Base-by-base conservation (phyloP, 1,139 yeast species). In the Candida tropicalis region DNA sequence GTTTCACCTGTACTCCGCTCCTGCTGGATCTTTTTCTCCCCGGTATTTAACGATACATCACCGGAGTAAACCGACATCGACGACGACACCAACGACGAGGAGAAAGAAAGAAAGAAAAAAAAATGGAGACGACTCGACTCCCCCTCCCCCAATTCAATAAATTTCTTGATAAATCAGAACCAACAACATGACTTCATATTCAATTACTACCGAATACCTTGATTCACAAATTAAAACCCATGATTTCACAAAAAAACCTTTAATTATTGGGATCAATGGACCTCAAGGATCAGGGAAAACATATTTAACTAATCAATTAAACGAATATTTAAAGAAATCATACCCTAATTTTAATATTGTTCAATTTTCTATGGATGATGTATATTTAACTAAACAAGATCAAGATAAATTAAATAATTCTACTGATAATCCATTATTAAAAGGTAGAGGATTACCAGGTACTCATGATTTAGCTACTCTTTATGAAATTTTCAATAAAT, bases 251-350 rank as follows among this genome's bases (percentile, higher is more conserved):
- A 16, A 25, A 5, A 55, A 49, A 31, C 88, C 93, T 1, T 55
- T 84, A 25, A 66, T 88, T 4, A 58, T 89, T 3, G 93, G 93
- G 0, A 62, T 89, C 3, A 81, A 87, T 39, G 98, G 97, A 0
- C 95, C 96, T 0, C 98, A 91, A 59, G 98, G 98, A 0, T 84
- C 95, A 1, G 98, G 98, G 0, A 91, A 91, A 62, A 80, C 96
- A 2, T 87, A 80, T 43, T 70, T 85, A 11, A 77, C 91, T 0
- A 59, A 63, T 2, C 63, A 70, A 26, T 63, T 87, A 5, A 63
- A 70, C 5, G 48, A 52, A 1, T 57, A 66, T 35, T 61, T 82
- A 22, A 55, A 63, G 9, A 44, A 47, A 4, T 52, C 55, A n/a
- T 72, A 67, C 41, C 75, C 79, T 5, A 48, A 63, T 0, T 59